phyloP scores from a whole-genome alignment of 768 basidiomycete species.

The Pisolithus orientalis region DNA sequence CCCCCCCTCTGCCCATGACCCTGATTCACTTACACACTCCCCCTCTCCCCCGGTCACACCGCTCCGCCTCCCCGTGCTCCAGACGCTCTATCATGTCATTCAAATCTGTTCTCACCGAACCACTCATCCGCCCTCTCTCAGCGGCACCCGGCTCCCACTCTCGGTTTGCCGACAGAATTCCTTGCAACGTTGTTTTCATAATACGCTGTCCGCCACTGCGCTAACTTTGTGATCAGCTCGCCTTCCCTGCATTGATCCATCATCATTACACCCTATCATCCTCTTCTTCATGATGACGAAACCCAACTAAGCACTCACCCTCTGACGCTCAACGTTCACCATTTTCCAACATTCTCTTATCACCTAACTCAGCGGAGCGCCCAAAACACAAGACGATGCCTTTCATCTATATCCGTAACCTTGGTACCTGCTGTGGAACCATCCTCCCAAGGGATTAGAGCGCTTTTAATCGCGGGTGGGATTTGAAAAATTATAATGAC shows the following conservation, averaged over 20 bases:
- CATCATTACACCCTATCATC: conserved; percentile 13
- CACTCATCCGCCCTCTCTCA: too few relatives aligned
- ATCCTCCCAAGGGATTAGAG: conserved; percentile 21
- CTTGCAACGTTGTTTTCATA: conserved; percentile 30
- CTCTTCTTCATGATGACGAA: conserved; percentile 1
- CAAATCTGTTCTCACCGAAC: too few relatives aligned
- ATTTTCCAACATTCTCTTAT: conserved; percentile 20
- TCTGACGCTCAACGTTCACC: conserved; percentile 7
- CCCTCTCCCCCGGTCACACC: background rate
- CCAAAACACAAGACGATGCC: background rate
- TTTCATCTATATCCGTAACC: conserved; percentile 1
- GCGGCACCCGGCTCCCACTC: background rate
- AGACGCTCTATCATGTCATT: background rate
- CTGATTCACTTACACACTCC: background rate
- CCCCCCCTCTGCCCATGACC: conserved; percentile 8
- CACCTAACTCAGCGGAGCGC: conserved; percentile 11
- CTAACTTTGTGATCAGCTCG: conserved; percentile 14
- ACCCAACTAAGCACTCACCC: conserved; percentile 5
- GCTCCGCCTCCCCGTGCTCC: background rate
- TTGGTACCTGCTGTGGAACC: conserved; percentile 7
- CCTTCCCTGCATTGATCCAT: conserved; percentile 14
- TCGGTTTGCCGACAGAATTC: background rate
- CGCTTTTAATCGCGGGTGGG: conserved; percentile 11
- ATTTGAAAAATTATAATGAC: conserved; percentile 3
- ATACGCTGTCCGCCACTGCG: conserved; percentile 16